Evolutionary conservation across 1,284 basidiomycete genomes (phyloP), one percentile per base, ranked within the genome.

Genomic region (Sporisorium scitamineum): DNA sequence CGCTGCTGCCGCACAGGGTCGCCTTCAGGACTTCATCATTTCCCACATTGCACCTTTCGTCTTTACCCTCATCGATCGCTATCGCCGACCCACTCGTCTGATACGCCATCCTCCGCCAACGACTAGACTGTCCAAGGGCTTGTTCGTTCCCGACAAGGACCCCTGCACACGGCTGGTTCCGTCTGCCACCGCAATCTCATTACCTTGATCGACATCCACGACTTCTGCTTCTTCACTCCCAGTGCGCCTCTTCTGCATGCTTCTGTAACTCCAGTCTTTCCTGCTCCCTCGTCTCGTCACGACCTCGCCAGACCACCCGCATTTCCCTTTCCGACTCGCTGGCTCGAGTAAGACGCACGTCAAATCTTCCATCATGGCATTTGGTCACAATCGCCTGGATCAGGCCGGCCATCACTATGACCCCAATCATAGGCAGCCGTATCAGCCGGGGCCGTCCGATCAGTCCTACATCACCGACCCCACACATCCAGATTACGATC

Each of bases 401-500:
- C 61, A 70, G 1, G 51, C 63, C 13, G 70, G 56, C 37, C 78
- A 80, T 26, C 62, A 78, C 61, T 76, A 79, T 54, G 80, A 82
- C 53, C 76, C 80, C 7, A 80, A 82, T 60, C 68, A 72, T 14
- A 45, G 59, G 13, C 29, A 44, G 0, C 79, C 80, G 3, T 82
- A 82, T 54, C 68, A 76, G 18, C 18, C 54, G 9, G 80, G 80
- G 2, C 80, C 80, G 2, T 50, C 68, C 0, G 61, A 67, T 32
- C 59, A 72, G 20, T 34, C 65, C 11, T 79, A 76, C 60, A 48
- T 82, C 54, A 79, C 78, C 10, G 80, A 82, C 29, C 80, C 80
- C 0, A 69, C 75, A 3, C 79, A 82, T 65, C 79, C 79, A 22
- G 79, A 82, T 45, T 82, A 82, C 56, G 80, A 81, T 39, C 80